Evolutionary conservation across 768 basidiomycete species (phyloP).

Genomic region (Mycena vitilis): DNA sequence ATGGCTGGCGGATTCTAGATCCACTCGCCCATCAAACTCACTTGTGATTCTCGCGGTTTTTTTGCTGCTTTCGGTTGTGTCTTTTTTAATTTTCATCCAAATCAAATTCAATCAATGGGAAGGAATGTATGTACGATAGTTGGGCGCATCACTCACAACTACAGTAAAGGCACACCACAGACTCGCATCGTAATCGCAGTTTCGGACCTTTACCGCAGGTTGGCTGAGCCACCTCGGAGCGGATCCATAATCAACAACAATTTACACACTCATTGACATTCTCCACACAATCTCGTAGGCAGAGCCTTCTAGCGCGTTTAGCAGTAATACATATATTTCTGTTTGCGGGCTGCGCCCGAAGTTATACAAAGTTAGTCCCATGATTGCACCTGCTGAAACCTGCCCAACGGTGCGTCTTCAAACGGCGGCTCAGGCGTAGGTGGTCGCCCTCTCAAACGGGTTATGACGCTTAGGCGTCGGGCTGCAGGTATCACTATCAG

Average conservation of each 20-base stretch:
- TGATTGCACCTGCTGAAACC: constrained; percentile 28
- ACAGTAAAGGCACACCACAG: constrained; percentile 27
- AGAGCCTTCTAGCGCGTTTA: constrained; percentile 26
- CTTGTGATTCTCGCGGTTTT: constrained; percentile 10
- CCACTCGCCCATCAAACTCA: background rate
- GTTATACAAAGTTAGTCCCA: constrained; percentile 34
- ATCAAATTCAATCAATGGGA: constrained; percentile 28
- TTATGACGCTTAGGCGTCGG: constrained; percentile 64
- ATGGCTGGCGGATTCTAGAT: constrained; percentile 69
- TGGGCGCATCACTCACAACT: constrained; percentile 23
- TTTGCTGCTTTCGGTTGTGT: constrained; percentile 13
- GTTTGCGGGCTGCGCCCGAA: constrained; percentile 34
- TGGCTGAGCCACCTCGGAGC: constrained; percentile 37
- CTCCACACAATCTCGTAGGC: constrained; percentile 22
- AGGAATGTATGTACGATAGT: constrained; percentile 37
- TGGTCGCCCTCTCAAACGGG: constrained; percentile 62
- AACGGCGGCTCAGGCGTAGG: constrained; percentile 58
- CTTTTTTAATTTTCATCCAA: constrained; percentile 27
- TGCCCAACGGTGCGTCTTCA: constrained; percentile 31
- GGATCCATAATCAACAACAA: constrained; percentile 16
- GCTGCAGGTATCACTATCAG: constrained; percentile 43
- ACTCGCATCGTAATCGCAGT: constrained; percentile 21
- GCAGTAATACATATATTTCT: constrained; percentile 32
- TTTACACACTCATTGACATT: constrained; percentile 26
- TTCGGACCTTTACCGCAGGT: constrained; percentile 25